Percentiles rank a stretch among this genome's conserved stretches.
Evolutionary conservation across 2,329 filamentous ascomycete genomes (phyloP).

Genomic region (Pleomassaria siparia): DNA sequence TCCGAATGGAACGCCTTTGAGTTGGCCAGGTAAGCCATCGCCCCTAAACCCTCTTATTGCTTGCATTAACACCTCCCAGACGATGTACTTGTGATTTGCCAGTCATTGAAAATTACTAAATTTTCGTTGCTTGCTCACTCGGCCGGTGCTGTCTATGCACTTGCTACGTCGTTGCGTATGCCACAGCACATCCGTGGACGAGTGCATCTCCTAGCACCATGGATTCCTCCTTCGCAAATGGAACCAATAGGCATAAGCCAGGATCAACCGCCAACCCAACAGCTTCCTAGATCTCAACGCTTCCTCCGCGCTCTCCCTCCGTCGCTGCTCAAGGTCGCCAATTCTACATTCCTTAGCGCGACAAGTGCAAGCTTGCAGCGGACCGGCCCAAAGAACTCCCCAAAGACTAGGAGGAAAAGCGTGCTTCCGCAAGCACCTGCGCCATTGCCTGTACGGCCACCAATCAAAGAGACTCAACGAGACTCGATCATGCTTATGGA

Average conservation of each 20-base stretch:
- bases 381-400: conserved; percentile 56
- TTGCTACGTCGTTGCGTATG: conserved; percentile 92
- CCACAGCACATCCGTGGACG: conserved; percentile 92
- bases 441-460: conserved; percentile 16
- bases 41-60: conserved; percentile 9
- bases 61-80: conserved; percentile 53
- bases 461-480: conserved; percentile 40
- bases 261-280: conserved; percentile 75
- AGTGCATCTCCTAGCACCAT: conserved; percentile 91
- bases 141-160: conserved; percentile 94
- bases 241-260: conserved; percentile 61
- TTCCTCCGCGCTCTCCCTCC: conserved; percentile 89
- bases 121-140: conserved; percentile 97
- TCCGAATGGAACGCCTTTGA: conserved; percentile 80
- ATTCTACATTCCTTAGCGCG: conserved; percentile 91
- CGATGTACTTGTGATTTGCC: conserved; percentile 92
- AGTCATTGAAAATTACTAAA: conserved; percentile 86
- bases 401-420: conserved; percentile 37
- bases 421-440: conserved; percentile 17
- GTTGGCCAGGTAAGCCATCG: conserved; percentile 77
- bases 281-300: conserved; percentile 87
- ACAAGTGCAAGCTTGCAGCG: conserved; percentile 75
- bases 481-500: conserved; percentile 55
- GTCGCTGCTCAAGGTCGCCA: conserved; percentile 88
- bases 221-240: conserved; percentile 80